Evolutionary conservation across 2,329 filamentous ascomycete genomes (phyloP).

Genomic region (Leptosphaerulina australis): DNA sequence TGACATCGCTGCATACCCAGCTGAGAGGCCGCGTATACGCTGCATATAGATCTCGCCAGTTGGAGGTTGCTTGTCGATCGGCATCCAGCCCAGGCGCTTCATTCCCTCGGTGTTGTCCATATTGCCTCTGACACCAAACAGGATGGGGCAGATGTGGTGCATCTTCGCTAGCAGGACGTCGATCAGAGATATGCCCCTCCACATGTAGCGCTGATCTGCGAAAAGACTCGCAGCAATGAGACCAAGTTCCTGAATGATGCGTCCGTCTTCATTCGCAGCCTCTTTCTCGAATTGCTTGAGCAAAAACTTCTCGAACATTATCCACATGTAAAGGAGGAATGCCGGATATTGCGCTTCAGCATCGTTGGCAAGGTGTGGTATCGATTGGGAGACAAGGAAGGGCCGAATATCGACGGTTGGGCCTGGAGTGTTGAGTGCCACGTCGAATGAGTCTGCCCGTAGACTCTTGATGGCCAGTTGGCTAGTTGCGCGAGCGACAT

Average conservation of each 20-base stretch:
- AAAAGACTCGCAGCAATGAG: slow-evolving; percentile 77
- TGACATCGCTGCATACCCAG: slow-evolving; percentile 82
- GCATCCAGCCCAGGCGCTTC: slow-evolving; percentile 41
- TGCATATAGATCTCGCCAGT: slow-evolving; percentile 74
- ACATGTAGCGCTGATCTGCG: slow-evolving; percentile 69
- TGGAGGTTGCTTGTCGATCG: slow-evolving; percentile 32
- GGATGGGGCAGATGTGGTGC: slow-evolving; percentile 76
- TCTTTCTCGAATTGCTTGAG: slow-evolving; percentile 64
- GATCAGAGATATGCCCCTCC: slow-evolving; percentile 71
- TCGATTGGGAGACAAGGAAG: slow-evolving; percentile 44
- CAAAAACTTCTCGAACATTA: slow-evolving; percentile 74
- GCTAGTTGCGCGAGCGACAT: slow-evolving; percentile 35
- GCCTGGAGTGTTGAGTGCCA: slow-evolving; percentile 30
- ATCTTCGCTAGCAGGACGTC: slow-evolving; percentile 90
- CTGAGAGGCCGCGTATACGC: slow-evolving; percentile 81
- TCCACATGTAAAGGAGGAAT: slow-evolving; percentile 71
- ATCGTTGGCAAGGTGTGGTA: slow-evolving; percentile 36
- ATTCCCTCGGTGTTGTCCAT: slow-evolving; percentile 65
- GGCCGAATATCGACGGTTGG: slow-evolving; percentile 46
- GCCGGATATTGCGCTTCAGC: slow-evolving; percentile 52
- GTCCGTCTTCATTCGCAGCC: slow-evolving; percentile 46
- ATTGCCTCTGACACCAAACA: slow-evolving; percentile 81
- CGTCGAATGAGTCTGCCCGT: slow-evolving; percentile 38
- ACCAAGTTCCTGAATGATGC: slow-evolving; percentile 75
- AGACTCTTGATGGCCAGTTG: slow-evolving; percentile 36